These are phyloP conservation scores for Spathaspora boniae DNA, from an alignment of 805 yeast genomes.

Conservation along the genomic window DNA sequence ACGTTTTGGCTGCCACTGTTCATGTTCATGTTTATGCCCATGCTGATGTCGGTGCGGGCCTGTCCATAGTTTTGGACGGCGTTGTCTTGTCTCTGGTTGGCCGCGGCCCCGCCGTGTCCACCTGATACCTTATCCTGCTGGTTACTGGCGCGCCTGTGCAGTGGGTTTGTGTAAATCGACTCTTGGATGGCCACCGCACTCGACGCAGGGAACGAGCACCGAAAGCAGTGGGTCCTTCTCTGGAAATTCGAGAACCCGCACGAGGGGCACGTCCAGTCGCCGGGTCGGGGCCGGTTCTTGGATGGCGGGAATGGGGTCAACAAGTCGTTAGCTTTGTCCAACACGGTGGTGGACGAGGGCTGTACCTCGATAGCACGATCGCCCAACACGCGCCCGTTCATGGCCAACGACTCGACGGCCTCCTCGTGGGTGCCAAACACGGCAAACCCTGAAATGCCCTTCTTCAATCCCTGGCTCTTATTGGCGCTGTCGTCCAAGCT, in stretches of 20 bases:
- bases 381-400: slow-evolving; percentile 74
- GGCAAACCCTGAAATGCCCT: slow-evolving; percentile 69
- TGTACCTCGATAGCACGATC: slow-evolving; percentile 81
- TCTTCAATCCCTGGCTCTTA: slow-evolving; percentile 11
- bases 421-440: slow-evolving; percentile 83
- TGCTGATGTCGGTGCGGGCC: slow-evolving; percentile 3
- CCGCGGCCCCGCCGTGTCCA: slow-evolving; percentile 8
- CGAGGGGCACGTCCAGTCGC: slow-evolving; percentile 97
- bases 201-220: slow-evolving; percentile 85
- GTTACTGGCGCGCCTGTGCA: slow-evolving; percentile 2
- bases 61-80: no score
- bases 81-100: no score
- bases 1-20: slow-evolving; percentile 12
- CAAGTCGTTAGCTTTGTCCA: slow-evolving; percentile 80
- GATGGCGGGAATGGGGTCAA: slow-evolving; percentile 83
- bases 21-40: slow-evolving; percentile 9
- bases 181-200: slow-evolving; percentile 69
- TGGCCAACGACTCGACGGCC: slow-evolving; percentile 69
- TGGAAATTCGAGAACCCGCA: slow-evolving; percentile 96
- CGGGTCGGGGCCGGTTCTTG: slow-evolving; percentile 87
- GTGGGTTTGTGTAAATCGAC: slow-evolving; percentile 38
- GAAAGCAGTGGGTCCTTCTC: slow-evolving; percentile 87
- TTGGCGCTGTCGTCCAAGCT: slow-evolving; percentile 35
- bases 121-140: slow-evolving; percentile 6
- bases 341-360: slow-evolving; percentile 74